Evolutionary conservation across 768 basidiomycete genomes (phyloP).

Genomic region (Phylloporus rhodoxanthus): DNA sequence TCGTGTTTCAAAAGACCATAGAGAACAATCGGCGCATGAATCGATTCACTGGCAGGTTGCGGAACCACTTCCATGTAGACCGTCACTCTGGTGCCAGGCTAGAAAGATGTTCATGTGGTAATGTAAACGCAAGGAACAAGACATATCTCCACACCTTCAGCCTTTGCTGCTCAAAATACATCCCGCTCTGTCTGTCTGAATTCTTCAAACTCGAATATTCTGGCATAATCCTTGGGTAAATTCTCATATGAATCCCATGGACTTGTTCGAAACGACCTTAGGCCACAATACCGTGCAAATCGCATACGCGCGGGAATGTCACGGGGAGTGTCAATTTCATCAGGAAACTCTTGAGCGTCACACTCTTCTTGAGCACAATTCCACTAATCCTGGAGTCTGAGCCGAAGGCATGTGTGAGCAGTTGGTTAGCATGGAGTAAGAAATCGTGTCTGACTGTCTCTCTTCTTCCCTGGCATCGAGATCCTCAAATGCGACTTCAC

Average conservation of each 20-base stretch:
- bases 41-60: slow-evolving; percentile 40
- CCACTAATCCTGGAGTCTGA: slow-evolving; percentile 65
- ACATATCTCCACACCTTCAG: slow-evolving; percentile 68
- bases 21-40: slow-evolving; percentile 49
- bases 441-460: slow-evolving; percentile 56
- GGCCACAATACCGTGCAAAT: slow-evolving; percentile 88
- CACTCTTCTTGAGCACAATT: slow-evolving; percentile 68
- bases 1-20: slow-evolving; percentile 91
- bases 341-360: slow-evolving; percentile 85
- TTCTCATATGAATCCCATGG: slow-evolving; percentile 99
- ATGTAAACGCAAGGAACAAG: background rate
- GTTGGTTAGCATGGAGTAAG: background rate
- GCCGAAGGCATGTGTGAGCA: slow-evolving; percentile 2
- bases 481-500: slow-evolving; percentile 62
- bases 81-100: slow-evolving; percentile 82
- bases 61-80: slow-evolving; percentile 75
- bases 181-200: slow-evolving; percentile 79
- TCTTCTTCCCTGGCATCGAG: slow-evolving; percentile 81
- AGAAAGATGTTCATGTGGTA: background rate
- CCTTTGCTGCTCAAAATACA: slow-evolving; percentile 60
- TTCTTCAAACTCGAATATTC: slow-evolving; percentile 96
- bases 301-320: slow-evolving; percentile 73
- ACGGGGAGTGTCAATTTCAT: slow-evolving; percentile 92
- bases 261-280: slow-evolving; percentile 89
- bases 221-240: slow-evolving; percentile 86